phyloP scores from a whole-genome alignment of 441 rosid species.

The Adansonia gregorii region DNA sequence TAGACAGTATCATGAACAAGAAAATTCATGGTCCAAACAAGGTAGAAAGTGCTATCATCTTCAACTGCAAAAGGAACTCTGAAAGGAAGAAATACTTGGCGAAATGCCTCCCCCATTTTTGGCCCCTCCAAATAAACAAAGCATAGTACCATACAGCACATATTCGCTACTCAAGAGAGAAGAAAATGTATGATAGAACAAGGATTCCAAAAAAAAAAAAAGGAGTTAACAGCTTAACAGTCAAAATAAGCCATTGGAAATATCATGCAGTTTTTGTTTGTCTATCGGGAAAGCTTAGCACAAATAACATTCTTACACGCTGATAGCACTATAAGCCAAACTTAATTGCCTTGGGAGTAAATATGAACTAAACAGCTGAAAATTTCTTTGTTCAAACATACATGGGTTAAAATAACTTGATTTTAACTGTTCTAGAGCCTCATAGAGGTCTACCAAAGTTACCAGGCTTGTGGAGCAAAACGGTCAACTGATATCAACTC shows the following conservation, averaged over 20 bases:
- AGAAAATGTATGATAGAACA: slow-evolving; percentile 9
- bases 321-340: slow-evolving; percentile 4
- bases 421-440: slow-evolving; percentile 3
- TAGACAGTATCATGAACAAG: slow-evolving; percentile 5
- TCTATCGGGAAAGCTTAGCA: not conserved
- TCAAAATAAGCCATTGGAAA: not conserved
- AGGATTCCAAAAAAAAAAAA: not conserved
- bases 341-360: not conserved
- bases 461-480: slow-evolving; percentile 96
- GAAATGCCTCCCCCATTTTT: not conserved
- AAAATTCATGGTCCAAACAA: slow-evolving; percentile 3
- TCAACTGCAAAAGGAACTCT: not conserved
- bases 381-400: not conserved
- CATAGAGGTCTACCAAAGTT: slow-evolving; percentile 31
- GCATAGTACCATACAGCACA: not conserved
- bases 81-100: not conserved
- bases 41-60: slow-evolving; percentile 6
- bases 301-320: slow-evolving; percentile 5
- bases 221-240: not conserved
- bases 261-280: not conserved
- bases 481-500: slow-evolving; percentile 82
- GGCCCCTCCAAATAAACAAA: not conserved
- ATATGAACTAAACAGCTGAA: slow-evolving; percentile 14
- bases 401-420: not conserved
- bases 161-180: not conserved